Base-by-base conservation (phyloP, 2,329 filamentous ascomycete genomes). In the Rutstroemia sydowiana region DNA sequence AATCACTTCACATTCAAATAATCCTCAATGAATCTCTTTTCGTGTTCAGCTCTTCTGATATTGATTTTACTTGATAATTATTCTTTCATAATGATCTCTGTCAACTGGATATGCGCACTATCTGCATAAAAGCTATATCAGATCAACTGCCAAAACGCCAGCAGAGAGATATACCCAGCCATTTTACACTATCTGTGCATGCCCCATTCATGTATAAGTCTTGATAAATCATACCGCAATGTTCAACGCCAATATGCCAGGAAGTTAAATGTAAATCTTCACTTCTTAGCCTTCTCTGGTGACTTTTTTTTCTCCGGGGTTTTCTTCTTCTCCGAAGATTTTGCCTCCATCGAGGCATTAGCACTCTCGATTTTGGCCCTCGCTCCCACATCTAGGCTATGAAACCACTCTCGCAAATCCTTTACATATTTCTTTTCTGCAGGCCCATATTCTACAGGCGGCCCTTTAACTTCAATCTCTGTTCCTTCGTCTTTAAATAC, bases 391-490 rank as follows among this genome's bases (percentile, higher is more conserved):
- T 79, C 78, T 46, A 82, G 64, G 10, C 20, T 46, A n/a, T 45
- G 40, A 54, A 61, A 67, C 65, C 65, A 68, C 73, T 76, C 79
- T 57, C 70, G 71, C 57, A 84, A 65, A 48, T 71, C 68, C 42
- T 62, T 63, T 49, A 77, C 73, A 57, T 80, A 76, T 26, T 67
- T 68, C 45, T 68, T 69, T 66, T 83, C 81, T 26, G 65, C 68
- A 13, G 71, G 68, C 26, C 70, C 70, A 55, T 77, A 71, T 65
- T 84, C 81, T 18, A 84, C 73, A 0, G 79, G 79, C 48, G 79
- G 77, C 0, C 80, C 81, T 55, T 73, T 75, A 48, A 84, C 75
- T 66, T 84, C 61, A 8, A 58, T 76, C 39, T 69, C 65, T 41
- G 68, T 65, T 36, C 68, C 60, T 11, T 51, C 54, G 21, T 57